These are phyloP conservation scores for Zelopaecilomyces penicillatus DNA, from an alignment of 2,329 filamentous ascomycete species.

Conservation along the genomic window DNA sequence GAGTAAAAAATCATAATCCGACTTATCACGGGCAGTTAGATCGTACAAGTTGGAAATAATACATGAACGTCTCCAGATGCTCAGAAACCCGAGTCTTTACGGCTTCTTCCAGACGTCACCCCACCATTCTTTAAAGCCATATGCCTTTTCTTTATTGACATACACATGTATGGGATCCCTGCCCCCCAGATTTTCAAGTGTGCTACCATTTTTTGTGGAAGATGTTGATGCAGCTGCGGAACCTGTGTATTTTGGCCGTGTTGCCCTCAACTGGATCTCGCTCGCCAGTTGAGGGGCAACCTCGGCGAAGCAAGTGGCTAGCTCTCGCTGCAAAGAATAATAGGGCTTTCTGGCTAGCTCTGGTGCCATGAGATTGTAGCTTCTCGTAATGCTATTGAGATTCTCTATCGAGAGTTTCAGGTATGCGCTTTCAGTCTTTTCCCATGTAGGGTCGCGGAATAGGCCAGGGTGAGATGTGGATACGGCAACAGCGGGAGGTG, in stretches of 20 bases:
- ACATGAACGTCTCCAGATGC: no score
- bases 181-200: slow-evolving; percentile 54
- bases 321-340: slow-evolving; percentile 72
- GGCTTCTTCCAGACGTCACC: slow-evolving; percentile 57
- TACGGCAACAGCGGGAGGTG: no score
- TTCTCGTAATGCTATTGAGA: slow-evolving; percentile 71
- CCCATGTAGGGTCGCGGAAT: slow-evolving; percentile 74
- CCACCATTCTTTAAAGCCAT: slow-evolving; percentile 88
- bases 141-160: slow-evolving; percentile 67
- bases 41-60: no score
- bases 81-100: neutral
- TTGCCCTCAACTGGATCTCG: slow-evolving; percentile 63
- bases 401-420: slow-evolving; percentile 66
- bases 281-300: slow-evolving; percentile 68
- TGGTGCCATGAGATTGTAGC: slow-evolving; percentile 93
- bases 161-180: slow-evolving; percentile 48
- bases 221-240: slow-evolving; percentile 19
- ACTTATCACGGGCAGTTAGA: no score
- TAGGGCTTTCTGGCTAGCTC: slow-evolving; percentile 90
- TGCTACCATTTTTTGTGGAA: slow-evolving; percentile 32
- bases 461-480: slow-evolving; percentile 27
- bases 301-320: slow-evolving; percentile 74
- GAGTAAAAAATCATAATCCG: no score
- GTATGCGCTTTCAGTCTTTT: slow-evolving; percentile 64
- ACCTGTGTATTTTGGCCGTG: slow-evolving; percentile 30